Base-by-base conservation (phyloP, 306 rosid species). In the Lupinus albus region DNA sequence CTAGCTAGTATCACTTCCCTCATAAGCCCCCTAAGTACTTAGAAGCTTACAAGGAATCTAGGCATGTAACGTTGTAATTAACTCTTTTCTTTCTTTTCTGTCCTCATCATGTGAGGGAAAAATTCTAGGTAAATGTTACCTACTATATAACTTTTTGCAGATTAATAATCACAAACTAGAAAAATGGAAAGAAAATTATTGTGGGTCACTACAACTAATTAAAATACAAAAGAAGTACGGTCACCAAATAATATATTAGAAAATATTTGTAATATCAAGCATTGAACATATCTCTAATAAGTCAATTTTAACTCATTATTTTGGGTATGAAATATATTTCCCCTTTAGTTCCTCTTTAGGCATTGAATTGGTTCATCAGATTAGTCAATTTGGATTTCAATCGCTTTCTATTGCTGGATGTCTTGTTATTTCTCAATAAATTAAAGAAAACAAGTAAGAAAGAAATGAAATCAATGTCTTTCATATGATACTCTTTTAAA, bases 101-200 rank as follows among this genome's bases (percentile, higher is more conserved):
- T 56, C 72, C 36, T 62, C 56, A 33, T 18, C 78, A 75, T 52
- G 70, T 51, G 58, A 6, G 18, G 17, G 11, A 74, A 58, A 74
- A 77, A 70, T 71, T 62, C 74, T 74, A 62, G 70, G 72, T 18
- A 67, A 45, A 63, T 67, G 66, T 42, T 72, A 25, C 66, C 33
- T 38, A 35, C 72, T 67, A 32, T n/a, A n/a, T n/a, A n/a, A 51
- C 72, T 63, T 68, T 36, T 62, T 70, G 7, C 55, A 49, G 39
- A 30, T 15, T 20, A 57, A 47, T 71, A 16, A 25, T 18, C 67
- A 33, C 28, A 18, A 57, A 57, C 63, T 36, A 14, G 51, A 16
- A 9, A 20, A 74, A 15, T 8, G 8, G n/a, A 6, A 6, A 8
- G 1, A 4, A 25, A 60, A 4, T n/a, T 42, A 44, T 45, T 35